These are phyloP conservation scores for Dendryphion nanum DNA, from an alignment of 2,329 filamentous ascomycete genomes.

Conservation along the genomic window DNA sequence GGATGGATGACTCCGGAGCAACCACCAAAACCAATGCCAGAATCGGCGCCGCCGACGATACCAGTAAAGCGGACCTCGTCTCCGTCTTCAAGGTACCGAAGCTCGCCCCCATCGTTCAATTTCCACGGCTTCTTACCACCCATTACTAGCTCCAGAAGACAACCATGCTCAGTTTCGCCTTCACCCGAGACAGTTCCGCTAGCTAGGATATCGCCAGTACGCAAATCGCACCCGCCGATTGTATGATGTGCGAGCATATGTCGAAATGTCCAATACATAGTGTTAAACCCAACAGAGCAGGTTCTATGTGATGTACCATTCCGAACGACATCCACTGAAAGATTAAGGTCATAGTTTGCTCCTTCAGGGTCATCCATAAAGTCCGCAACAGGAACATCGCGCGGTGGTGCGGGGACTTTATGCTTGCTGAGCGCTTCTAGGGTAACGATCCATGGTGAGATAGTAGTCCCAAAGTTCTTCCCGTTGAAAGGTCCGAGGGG, in stretches of 20 bases:
- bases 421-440: conserved; percentile 54
- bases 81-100: conserved; percentile 43
- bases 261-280: conserved; percentile 48
- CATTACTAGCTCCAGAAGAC: conserved; percentile 42
- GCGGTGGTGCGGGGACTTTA: conserved; percentile 17
- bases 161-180: conserved; percentile 39
- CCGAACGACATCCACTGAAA: conserved; percentile 20
- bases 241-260: conserved; percentile 47
- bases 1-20: conserved; percentile 33
- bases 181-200: conserved; percentile 46
- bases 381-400: conserved; percentile 17
- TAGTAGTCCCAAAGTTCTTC: conserved; percentile 60
- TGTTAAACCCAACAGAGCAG: conserved; percentile 35
- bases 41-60: conserved; percentile 30
- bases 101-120: conserved; percentile 26
- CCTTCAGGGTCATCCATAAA: conserved; percentile 24
- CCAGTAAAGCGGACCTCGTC: conserved; percentile 41
- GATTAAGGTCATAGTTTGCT: conserved; percentile 24
- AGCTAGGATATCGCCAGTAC: conserved; percentile 44
- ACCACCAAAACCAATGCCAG: conserved; percentile 42
- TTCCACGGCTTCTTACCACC: conserved; percentile 32
- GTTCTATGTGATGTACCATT: conserved; percentile 17
- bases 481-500: conserved; percentile 61
- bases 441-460: conserved; percentile 63
- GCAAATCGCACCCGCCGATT: conserved; percentile 42